Evolutionary conservation across 2,329 filamentous ascomycete species (phyloP), one percentile per base, ranked within the genome.

Genomic region (Fusarium odoratissimum): DNA sequence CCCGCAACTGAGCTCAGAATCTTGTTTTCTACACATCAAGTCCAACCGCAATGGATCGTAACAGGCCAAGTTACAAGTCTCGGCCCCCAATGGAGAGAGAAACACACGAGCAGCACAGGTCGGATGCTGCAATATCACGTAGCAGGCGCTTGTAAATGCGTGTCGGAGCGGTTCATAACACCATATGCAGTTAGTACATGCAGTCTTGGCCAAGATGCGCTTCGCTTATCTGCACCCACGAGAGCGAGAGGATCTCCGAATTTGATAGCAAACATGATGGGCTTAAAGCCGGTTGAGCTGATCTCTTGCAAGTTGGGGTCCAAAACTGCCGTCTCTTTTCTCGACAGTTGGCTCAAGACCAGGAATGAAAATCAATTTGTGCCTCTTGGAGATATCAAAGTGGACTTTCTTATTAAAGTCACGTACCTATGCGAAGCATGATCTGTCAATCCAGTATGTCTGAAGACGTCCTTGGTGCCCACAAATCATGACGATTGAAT

Each of bases 121-220:
- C 35, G 23, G 21, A n/a, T 25, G 40, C n/a, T 35, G 42, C 37
- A 56, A n/a, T n/a, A 41, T 61, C 45, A 60, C 57, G 35, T 42
- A 60, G 38, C 25, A 45, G 31, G 54, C 16, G 55, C 46, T 61
- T 52, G 41, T 52, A 14, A 40, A 48, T 31, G 12, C 42, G 64
- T 30, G 44, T 67, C 41, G 63, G 30, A 67, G 64, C 64, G 63
- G 41, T 28, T 42, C 64, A 67, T 54, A 42, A 16, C 21, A 40
- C 64, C 55, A 48, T 38, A 61, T 67, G 1, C 14, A 67, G 64
- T 67, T 67, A 67, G 63, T 48, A 65, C 41, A 14, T 23, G 19
- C 2, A 3, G 48, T 17, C 62, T 55, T 63, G 38, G 62, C 62
- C 60, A 46, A 37, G 42, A n/a, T 37, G 11, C 63, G 10, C 60